Evolutionary conservation across 2,329 filamentous ascomycete species (phyloP), one percentile per base, ranked within the genome.

Genomic region (Tolypocladium capitatum): DNA sequence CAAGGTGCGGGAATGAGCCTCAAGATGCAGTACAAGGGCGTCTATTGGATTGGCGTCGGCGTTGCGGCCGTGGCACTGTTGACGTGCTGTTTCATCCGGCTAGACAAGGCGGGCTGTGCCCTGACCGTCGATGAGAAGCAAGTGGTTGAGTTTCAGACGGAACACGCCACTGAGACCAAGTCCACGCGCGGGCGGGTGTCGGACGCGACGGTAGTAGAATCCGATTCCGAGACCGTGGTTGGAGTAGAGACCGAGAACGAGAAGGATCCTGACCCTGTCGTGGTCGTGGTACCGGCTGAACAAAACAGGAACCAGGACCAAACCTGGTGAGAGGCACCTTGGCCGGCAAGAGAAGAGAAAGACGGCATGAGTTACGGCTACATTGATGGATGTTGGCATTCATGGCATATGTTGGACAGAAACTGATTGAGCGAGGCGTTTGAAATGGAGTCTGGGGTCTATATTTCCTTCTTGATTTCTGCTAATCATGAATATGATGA

Each of bases 1-100:
- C 65, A 68, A 41, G 72, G 68, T 11, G 63, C 61, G 10, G 51
- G 62, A 2, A 50, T 71, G 34, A 71, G 74, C 0, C 38, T 66
- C 38, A 65, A 64, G 49, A 53, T 65, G 43, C 80, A 77, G 52
- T 84, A 82, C 56, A 74, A 80, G 57, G 69, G 70, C 11, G 71
- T 74, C 0, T 81, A 83, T 49, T 79, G 78, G 78, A 75, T 80
- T 42, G 72, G 76, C 49, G 67, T 79, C 31, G 76, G 68, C 1
- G 65, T 72, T 42, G 73, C 75, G 1, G 63, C 58, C 4, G 49
- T 71, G 2, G 74, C 74, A 0, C 55, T 81, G 24, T n/a, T 58
- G 6, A 62, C 80, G 14, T 57, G 55, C 46, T 49, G 53, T 24
- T 60, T 57, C 44, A 53, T 61, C 27, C 51, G 56, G 7, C 43